Evolutionary conservation across 805 yeast species (phyloP).

Genomic region (Wickerhamomyces chambardii): DNA sequence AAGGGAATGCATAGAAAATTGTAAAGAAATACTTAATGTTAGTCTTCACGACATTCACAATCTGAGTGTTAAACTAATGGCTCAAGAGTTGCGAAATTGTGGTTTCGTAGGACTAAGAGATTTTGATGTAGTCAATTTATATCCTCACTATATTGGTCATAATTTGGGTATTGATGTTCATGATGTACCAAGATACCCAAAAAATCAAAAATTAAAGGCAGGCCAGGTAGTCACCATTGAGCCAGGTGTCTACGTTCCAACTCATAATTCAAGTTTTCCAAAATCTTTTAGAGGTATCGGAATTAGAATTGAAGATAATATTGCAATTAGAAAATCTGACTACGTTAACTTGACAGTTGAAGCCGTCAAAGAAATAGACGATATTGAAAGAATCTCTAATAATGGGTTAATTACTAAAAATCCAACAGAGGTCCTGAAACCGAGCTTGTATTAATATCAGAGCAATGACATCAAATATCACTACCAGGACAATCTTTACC

Average conservation of each 20-base stretch:
- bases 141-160: constrained; percentile 96
- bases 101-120: constrained; percentile 52
- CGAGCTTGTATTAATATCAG: neutral
- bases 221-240: constrained; percentile 92
- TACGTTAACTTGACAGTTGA: constrained; percentile 64
- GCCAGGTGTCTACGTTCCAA: constrained; percentile 90
- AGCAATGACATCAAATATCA: too few relatives aligned
- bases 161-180: constrained; percentile 90
- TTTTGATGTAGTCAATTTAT: constrained; percentile 46
- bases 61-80: constrained; percentile 49
- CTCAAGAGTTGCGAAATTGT: constrained; percentile 56
- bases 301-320: constrained; percentile 89
- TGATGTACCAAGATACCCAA: constrained; percentile 61
- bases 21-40: constrained; percentile 41
- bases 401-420: constrained; percentile 27
- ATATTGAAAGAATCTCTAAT: constrained; percentile 62
- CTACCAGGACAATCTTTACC: too few relatives aligned
- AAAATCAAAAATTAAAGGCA: constrained; percentile 39
- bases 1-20: constrained; percentile 63
- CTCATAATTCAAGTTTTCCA: constrained; percentile 56
- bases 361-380: constrained; percentile 79
- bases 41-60: constrained; percentile 74
- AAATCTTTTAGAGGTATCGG: constrained; percentile 80
- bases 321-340: constrained; percentile 61
- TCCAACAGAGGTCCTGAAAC: constrained; percentile 4